Evolutionary conservation across 768 basidiomycete species (phyloP).

Genomic region (Sutorius australiensis): DNA sequence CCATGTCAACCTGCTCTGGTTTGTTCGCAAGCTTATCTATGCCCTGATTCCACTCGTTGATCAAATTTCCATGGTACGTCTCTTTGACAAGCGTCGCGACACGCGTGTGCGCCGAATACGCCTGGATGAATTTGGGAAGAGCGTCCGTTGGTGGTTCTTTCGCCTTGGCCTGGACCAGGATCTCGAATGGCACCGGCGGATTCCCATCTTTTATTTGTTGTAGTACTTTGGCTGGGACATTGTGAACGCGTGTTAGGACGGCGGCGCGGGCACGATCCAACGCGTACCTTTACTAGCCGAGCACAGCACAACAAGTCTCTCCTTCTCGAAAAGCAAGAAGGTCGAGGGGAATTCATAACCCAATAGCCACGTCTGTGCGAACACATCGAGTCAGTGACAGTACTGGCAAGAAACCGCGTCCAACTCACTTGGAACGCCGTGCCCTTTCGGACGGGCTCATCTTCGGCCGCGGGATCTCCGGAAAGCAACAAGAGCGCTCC

Average conservation of each 20-base stretch:
- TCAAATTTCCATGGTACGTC: constrained; percentile 76
- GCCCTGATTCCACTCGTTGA: constrained; percentile 79
- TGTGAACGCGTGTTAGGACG: constrained; percentile 11
- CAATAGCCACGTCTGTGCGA: constrained; percentile 83
- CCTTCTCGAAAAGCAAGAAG: constrained; percentile 75
- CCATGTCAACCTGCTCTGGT: constrained; percentile 78
- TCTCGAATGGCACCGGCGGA: constrained; percentile 63
- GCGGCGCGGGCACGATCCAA: neutral
- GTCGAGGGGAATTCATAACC: constrained; percentile 98
- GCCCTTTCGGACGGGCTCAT: constrained; percentile 87
- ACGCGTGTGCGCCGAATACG: constrained; percentile 57
- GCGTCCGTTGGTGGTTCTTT: constrained; percentile 78
- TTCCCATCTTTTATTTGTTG: constrained; percentile 65
- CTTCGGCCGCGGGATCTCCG: constrained; percentile 79
- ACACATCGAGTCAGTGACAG: constrained; percentile 2
- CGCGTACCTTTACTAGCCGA: constrained; percentile 81
- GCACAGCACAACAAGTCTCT: constrained; percentile 75
- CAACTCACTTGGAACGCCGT: constrained; percentile 80
- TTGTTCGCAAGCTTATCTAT: constrained; percentile 51
- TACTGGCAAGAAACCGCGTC: neutral
- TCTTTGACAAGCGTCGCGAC: constrained; percentile 84
- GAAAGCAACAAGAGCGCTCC: constrained; percentile 71
- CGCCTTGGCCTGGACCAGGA: constrained; percentile 72
- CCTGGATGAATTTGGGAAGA: constrained; percentile 60
- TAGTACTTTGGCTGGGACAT: constrained; percentile 76